A percentile compares a stretch with the other conserved stretches of the same genome.
Evolutionary conservation across 1,284 basidiomycete genomes (phyloP).

Genomic region (Cryptococcus sp.): DNA sequence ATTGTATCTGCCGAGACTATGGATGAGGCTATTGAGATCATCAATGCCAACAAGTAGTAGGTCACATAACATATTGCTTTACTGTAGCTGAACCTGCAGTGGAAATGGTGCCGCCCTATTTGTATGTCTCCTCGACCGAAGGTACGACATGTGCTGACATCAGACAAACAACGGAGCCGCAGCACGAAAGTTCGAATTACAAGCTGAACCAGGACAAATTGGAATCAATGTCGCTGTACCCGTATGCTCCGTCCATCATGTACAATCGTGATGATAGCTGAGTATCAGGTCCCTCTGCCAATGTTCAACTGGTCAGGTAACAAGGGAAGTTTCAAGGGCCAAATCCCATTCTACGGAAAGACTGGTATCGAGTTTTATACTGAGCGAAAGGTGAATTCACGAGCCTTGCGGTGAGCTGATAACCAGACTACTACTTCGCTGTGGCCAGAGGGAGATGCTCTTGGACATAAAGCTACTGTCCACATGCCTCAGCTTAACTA

Average conservation of each 20-base stretch:
- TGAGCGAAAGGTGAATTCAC: constrained; percentile 20
- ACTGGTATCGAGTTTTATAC: constrained; percentile 45
- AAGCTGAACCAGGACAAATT: constrained; percentile 87
- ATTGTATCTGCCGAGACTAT: constrained; percentile 77
- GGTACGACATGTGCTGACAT: background rate
- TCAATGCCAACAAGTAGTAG: constrained; percentile 80
- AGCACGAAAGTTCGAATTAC: constrained; percentile 85
- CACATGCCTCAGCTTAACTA: constrained; percentile 44
- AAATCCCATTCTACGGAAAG: constrained; percentile 85
- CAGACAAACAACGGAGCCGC: constrained; percentile 89
- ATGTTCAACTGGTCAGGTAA: constrained; percentile 60
- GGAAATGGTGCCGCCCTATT: constrained; percentile 96
- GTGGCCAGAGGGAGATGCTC: constrained; percentile 42
- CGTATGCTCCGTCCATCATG: constrained; percentile 20
- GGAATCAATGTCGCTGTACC: constrained; percentile 93
- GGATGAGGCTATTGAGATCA: constrained; percentile 84
- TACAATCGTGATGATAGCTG: background rate
- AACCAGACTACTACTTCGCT: constrained; percentile 36
- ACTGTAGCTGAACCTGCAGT: constrained; percentile 17
- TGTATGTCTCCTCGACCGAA: constrained; percentile 12
- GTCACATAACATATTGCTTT: constrained; percentile 11
- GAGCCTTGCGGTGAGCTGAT: constrained; percentile 1
- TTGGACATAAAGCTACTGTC: constrained; percentile 32
- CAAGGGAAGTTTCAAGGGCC: constrained; percentile 75
- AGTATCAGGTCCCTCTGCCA: constrained; percentile 62